Base-by-base conservation (phyloP, 257 asterid species). In the Forsythia viridissima region DNA sequence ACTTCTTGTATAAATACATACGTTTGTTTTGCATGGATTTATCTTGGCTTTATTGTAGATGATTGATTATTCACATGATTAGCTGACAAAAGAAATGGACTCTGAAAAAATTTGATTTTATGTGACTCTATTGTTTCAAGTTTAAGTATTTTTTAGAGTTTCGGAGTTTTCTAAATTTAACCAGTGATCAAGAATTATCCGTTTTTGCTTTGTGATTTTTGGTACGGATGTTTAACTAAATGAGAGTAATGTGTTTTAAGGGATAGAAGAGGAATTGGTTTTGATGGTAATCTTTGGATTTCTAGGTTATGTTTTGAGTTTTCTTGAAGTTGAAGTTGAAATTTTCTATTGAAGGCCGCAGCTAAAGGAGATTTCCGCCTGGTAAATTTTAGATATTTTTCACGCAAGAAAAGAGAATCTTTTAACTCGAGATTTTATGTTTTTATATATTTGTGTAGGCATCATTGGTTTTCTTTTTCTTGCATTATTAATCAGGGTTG, bases 91-190 rank as follows among this genome's bases (percentile, higher is more conserved):
- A 13, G 30, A 46, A 42, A 38, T 37, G 72, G 82, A 39, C 51
- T 79, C 48, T 13, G 0, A 16, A 4, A 79, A 76, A 69, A 43
- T 9, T 77, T 74, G 84, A 74, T 77, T 84, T 74, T 57, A 71
- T 69, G 2, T 52, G 20, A 18, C 63, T 36, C 65, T n/a, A 51
- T 73, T 36, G 73, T 69, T 71, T 83, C 69, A 61, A 57, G 61
- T 40, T 67, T 63, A 15, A 74, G 77, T 77, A 70, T 61, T 40
- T 34, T 44, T 30, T 18, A 37, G 57, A 37, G 66, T 72, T 48
- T 43, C 70, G 8, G 71, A 36, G 59, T 61, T 70, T 41, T 43
- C 74, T 30, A 40, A 37, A 38, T 15, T 51, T 30, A 70, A 15
- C 24, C 79, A 72, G 73, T 69, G 63, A 52, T 75, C 36, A 30